Conservation (phyloP, 306 rosid genomes). For the Prosopis cineraria region DNA sequence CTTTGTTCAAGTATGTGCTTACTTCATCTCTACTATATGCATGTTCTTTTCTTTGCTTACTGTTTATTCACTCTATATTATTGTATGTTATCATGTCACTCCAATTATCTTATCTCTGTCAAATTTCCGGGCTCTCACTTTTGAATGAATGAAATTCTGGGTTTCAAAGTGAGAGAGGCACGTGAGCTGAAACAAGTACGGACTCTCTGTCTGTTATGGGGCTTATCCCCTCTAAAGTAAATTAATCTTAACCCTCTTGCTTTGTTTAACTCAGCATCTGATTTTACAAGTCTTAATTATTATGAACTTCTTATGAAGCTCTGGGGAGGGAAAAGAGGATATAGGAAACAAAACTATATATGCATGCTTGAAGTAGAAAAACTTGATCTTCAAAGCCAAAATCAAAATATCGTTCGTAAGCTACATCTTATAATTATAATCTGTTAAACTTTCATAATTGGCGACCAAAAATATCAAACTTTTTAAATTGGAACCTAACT, state of each 20-base stretch:
- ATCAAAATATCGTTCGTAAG: neutral
- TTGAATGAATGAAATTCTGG: neutral
- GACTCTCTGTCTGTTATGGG: too few species aligned
- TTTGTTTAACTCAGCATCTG: neutral
- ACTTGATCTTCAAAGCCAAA: neutral
- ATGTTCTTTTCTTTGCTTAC: too few species aligned
- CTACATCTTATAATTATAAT: neutral
- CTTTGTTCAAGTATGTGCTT: constrained; percentile 37
- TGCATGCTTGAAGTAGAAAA: neutral
- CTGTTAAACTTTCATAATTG: neutral
- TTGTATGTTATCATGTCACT: neutral
- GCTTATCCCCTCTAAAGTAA: too few species aligned
- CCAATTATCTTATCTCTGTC: neutral
- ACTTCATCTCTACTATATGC: neutral
- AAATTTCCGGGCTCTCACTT: neutral
- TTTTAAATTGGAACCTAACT: neutral
- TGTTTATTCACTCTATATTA: too few species aligned
- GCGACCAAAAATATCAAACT: neutral
- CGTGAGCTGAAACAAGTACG: neutral
- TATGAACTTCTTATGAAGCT: neutral
- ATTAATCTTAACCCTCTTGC: neutral
- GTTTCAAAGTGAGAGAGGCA: neutral
- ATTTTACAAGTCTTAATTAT: neutral
- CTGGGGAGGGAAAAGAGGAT: neutral
- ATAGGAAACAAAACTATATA: neutral